Conservation (phyloP, 768 basidiomycete species). For the Serendipita sp. region DNA sequence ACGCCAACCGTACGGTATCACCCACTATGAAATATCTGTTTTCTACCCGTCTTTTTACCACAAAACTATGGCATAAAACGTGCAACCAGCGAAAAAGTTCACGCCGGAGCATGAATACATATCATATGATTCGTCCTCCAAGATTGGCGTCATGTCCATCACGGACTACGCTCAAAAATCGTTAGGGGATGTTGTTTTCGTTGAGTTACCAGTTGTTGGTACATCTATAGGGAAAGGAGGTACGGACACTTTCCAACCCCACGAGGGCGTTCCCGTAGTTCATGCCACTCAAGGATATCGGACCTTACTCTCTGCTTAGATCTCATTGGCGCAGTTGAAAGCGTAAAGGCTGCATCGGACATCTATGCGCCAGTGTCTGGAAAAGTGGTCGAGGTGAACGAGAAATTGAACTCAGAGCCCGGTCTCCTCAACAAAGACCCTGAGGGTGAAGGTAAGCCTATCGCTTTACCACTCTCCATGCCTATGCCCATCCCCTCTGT, state of each 20-base stretch:
- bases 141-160: slow-evolving; percentile 66
- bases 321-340: slow-evolving; percentile 82
- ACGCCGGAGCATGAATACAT: slow-evolving; percentile 82
- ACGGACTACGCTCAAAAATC: slow-evolving; percentile 85
- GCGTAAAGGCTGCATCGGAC: slow-evolving; percentile 92
- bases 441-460: slow-evolving; percentile 53
- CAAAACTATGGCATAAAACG: slow-evolving; percentile 15
- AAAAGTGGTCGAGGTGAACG: slow-evolving; percentile 63
- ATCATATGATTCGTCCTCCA: slow-evolving; percentile 56
- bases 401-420: slow-evolving; percentile 45
- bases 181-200: slow-evolving; percentile 93
- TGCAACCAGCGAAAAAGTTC: slow-evolving; percentile 43
- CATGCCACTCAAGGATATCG: not conserved
- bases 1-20: not conserved
- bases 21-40: not conserved
- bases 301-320: slow-evolving; percentile 26
- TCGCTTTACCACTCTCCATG: not conserved
- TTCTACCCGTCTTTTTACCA: not conserved
- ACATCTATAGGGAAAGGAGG: slow-evolving; percentile 53
- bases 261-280: too few relatives aligned
- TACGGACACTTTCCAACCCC: slow-evolving; percentile 22
- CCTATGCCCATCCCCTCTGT: not conserved
- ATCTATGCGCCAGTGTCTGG: slow-evolving; percentile 94
- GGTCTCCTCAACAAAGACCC: slow-evolving; percentile 78
- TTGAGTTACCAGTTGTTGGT: slow-evolving; percentile 65